Conservation (phyloP, 495 filamentous ascomycete genomes). For the Lophiotrema nucula region DNA sequence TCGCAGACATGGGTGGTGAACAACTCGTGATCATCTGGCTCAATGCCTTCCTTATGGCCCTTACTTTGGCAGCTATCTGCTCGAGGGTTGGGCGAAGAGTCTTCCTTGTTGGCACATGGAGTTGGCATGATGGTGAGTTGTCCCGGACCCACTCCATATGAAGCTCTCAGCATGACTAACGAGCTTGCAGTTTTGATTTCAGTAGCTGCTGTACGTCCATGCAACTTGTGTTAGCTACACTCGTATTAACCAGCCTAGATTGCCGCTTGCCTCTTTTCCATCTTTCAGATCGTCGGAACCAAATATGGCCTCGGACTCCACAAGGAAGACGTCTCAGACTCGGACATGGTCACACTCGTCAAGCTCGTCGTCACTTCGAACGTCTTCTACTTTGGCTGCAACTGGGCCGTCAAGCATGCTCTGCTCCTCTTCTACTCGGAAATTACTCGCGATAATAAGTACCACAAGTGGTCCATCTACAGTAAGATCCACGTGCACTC, state of each 20-base stretch:
- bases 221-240: neutral
- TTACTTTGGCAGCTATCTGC: constrained; percentile 16
- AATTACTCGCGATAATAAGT: constrained; percentile 8
- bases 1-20: constrained; percentile 8
- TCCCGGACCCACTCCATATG: neutral
- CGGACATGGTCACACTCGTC: neutral
- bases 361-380: constrained; percentile 18
- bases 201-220: constrained; percentile 16
- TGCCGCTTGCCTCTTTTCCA: constrained; percentile 18
- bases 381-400: constrained; percentile 28
- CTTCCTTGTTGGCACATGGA: constrained; percentile 13
- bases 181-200: constrained; percentile 12
- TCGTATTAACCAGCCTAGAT: constrained; percentile 1
- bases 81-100: constrained; percentile 19
- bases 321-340: neutral
- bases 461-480: neutral
- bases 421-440: constrained; percentile 31
- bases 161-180: neutral
- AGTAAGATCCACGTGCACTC: too few relatives aligned
- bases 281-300: constrained; percentile 14
- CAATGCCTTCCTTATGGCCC: constrained; percentile 17
- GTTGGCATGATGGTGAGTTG: constrained; percentile 25
- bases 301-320: constrained; percentile 12
- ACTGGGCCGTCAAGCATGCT: constrained; percentile 31
- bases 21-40: constrained; percentile 20